Base-by-base conservation (phyloP, 768 basidiomycete genomes). In the Hygrocybe coccinea region DNA sequence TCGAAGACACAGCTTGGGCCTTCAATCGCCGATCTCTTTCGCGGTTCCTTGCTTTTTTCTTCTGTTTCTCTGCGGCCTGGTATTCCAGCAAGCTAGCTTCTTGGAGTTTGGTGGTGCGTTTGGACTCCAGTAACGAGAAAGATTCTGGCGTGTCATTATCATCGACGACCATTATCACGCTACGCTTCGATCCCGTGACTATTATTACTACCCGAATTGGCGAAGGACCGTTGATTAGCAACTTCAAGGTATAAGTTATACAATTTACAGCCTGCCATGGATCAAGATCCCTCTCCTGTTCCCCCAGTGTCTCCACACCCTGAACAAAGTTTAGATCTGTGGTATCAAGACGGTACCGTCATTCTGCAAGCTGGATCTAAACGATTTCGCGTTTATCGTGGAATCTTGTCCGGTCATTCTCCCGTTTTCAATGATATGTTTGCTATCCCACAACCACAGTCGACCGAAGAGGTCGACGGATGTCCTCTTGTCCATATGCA, bases 61-160 rank as follows among this genome's bases (percentile, higher is more conserved):
- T 78, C 39, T 67, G 71, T 39, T 73, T 74, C 61, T 74, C 74
- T 6, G 65, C 69, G 7, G 61, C 66, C 35, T 74, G 66, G 19
- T 73, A 74, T 49, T 71, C 64, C 55, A 67, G 66, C 0, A 78
- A 59, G 4, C 70, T 70, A n/a, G 69, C 67, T 24, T 74, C 67
- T 47, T 67, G 66, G 38, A 68, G 71, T 56, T 73, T 69, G 7
- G 67, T 74, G 11, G 68, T 59, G 21, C 73, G 72, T 62, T 77
- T 83, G 22, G 80, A 78, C 4, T 71, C 63, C 0, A 69, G 69
- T n/a, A 78, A 76, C 0, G 80, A 70, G 15, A 84, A 62, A 0
- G 77, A 62, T 58, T 83, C 82, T 1, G 83, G 83, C 1, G 74
- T 73, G 1, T 81, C 77, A 33, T 71, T 74, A 49, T 77, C 77